Base-by-base conservation (phyloP, 768 basidiomycete species). In the Symmetrospora coprosmae region DNA sequence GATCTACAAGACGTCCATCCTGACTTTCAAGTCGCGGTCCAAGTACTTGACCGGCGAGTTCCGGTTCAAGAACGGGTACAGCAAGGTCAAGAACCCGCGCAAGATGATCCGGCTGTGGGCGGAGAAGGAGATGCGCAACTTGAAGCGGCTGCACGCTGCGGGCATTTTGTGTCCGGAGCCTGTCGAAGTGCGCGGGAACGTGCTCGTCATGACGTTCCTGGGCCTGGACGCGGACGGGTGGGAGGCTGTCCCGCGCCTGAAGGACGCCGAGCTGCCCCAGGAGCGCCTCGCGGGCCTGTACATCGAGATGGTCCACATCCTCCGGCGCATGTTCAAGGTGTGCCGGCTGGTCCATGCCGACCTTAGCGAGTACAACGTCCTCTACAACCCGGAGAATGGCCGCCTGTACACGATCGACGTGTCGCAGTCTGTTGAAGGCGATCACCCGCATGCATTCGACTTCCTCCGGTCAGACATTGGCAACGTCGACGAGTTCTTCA, bases 31-130 rank as follows among this genome's bases (percentile, higher is more conserved):
- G 72, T 88, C 96, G 66, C 82, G 94, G n/a, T 87, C 91, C 68
- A 84, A 85, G 60, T 99, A 99, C 72, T 90, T 97, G 38, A 82
- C 85, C 0, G 94, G 94, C 50, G 92, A 97, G 72, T 83, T 85
- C 71, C 83, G 94, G n/a, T 97, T 97, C 75, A 79, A 87, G 47
- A 80, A 83, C 58, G 91, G 91, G 25, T 74, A 74, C 60, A 75
- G 77, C 69, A 83, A 84, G 60, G 55, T 41, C 8, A 82, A 79
- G 63, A 99, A 97, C 70, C 92, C 94, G 16, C 81, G 94, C 27
- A 99, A 99, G 75, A 97, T 99, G 92, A 91, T 99, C 19, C 80
- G 89, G 16, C 73, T 97, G 2, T 99, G 94, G 94, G 94, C 94
- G 1, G 94, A 99, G 73, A 99, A 99, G 74, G 94, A 99, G 73